phyloP scores from a whole-genome alignment of 1,284 basidiomycete genomes.

The Boletus chippewaensis region DNA sequence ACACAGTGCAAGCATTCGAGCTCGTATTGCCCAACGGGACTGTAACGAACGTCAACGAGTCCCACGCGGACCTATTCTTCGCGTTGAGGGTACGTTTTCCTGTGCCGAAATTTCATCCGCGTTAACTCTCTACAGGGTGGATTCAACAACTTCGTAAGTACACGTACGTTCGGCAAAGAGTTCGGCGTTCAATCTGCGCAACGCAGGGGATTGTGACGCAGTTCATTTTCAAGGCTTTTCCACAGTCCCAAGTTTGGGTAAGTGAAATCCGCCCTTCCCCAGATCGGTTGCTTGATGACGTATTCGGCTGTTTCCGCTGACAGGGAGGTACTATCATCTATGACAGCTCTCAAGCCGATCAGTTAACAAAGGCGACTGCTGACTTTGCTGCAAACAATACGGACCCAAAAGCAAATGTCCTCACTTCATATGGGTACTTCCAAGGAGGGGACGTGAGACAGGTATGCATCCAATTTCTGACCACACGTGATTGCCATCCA shows the following conservation, averaged over 20 bases:
- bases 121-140: conserved; percentile 40
- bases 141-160: conserved; percentile 54
- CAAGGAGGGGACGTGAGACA: conserved; percentile 26
- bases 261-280: conserved; percentile 1
- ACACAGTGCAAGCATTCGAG: conserved; percentile 44
- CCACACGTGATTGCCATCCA: background rate
- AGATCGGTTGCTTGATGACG: background rate
- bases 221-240: conserved; percentile 48
- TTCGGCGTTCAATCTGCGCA: background rate
- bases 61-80: conserved; percentile 42
- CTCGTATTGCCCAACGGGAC: conserved; percentile 46
- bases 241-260: conserved; percentile 57
- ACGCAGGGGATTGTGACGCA: conserved; percentile 54
- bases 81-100: conserved; percentile 36
- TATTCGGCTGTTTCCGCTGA: conserved; percentile 2
- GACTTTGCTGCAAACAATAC: conserved; percentile 46
- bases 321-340: conserved; percentile 53
- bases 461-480: conserved; percentile 12
- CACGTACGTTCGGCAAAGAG: conserved; percentile 1
- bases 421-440: conserved; percentile 48
- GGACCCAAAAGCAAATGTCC: conserved; percentile 58
- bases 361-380: conserved; percentile 38
- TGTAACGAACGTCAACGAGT: conserved; percentile 35
- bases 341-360: conserved; percentile 25
- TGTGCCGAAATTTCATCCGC: conserved; percentile 42